Conservation (phyloP, 345 rosid species). For the Corchorus capsularis region DNA sequence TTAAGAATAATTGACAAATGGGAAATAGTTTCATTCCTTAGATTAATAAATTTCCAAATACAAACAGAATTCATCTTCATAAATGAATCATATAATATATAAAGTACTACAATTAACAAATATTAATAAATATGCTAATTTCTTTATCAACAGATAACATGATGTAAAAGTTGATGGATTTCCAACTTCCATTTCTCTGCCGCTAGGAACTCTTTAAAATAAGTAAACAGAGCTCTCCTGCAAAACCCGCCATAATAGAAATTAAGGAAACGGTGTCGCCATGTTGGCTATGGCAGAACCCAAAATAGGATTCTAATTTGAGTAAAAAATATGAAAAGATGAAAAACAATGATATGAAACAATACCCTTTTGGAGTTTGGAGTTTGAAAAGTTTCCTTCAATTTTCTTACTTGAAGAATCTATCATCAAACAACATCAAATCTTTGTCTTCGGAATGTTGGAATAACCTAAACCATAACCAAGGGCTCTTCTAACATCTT, state of each 20-base stretch:
- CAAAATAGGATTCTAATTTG: neutral
- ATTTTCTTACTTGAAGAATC: neutral
- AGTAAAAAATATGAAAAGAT: no score
- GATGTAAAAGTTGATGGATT: slow-evolving; percentile 29
- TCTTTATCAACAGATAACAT: neutral
- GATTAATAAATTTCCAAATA: no score
- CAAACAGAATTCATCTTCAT: no score
- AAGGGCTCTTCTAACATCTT: no score
- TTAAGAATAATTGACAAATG: no score
- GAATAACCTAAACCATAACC: no score
- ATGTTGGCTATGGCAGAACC: neutral
- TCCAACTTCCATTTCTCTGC: neutral
- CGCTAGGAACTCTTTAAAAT: no score
- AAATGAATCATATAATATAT: no score
- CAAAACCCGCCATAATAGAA: neutral
- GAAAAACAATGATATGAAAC: no score
- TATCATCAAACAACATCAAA: slow-evolving; percentile 17
- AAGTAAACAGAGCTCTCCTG: neutral
- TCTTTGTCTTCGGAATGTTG: neutral
- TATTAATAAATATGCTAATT: no score
- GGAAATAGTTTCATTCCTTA: no score
- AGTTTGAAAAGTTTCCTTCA: neutral
- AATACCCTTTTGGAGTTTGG: neutral
- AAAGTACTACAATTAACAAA: no score
- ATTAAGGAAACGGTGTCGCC: neutral